A percentile compares a stretch with the other conserved stretches of the same genome.
Conservation (phyloP, 805 yeast species). For the Ogataea naganishii region DNA sequence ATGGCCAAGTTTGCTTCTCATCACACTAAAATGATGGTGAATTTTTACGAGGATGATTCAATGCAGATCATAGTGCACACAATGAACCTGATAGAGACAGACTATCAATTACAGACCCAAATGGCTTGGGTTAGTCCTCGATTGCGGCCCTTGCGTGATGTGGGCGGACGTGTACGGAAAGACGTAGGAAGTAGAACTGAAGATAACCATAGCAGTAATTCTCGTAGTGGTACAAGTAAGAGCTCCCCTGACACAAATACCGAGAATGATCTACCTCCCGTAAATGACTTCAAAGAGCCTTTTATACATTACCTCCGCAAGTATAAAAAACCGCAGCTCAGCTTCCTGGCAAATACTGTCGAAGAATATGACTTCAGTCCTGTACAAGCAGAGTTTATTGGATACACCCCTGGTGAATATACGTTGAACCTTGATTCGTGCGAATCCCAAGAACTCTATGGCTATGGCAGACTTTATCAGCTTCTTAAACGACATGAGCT, state of each 20-base stretch:
- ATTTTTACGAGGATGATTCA: constrained; percentile 36
- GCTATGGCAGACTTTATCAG: constrained; percentile 39
- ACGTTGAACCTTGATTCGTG: constrained; percentile 9
- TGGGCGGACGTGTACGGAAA: no score
- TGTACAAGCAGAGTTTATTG: constrained; percentile 44
- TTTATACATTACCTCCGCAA: constrained; percentile 34
- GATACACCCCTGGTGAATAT: constrained; percentile 43
- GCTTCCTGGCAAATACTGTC: constrained; percentile 21
- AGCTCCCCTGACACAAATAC: neutral
- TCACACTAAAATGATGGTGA: constrained; percentile 63
- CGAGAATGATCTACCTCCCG: no score
- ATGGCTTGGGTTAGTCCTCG: constrained; percentile 58
- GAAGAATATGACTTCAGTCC: constrained; percentile 32
- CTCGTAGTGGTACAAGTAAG: no score
- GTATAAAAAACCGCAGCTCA: constrained; percentile 27
- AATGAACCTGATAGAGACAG: constrained; percentile 46
- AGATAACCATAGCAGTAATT: no score
- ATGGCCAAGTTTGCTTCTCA: constrained; percentile 40
- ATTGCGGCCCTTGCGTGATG: constrained; percentile 8
- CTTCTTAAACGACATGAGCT: constrained; percentile 27
- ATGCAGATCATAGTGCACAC: constrained; percentile 50
- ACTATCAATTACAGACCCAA: constrained; percentile 52
- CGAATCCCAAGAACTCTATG: constrained; percentile 24
- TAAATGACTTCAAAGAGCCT: constrained; percentile 34
- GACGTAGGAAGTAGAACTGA: no score